A percentile compares a stretch with the other conserved stretches of the same genome.
phyloP scores from a whole-genome alignment of 1,284 basidiomycete species.

The Peniophora sp. region DNA sequence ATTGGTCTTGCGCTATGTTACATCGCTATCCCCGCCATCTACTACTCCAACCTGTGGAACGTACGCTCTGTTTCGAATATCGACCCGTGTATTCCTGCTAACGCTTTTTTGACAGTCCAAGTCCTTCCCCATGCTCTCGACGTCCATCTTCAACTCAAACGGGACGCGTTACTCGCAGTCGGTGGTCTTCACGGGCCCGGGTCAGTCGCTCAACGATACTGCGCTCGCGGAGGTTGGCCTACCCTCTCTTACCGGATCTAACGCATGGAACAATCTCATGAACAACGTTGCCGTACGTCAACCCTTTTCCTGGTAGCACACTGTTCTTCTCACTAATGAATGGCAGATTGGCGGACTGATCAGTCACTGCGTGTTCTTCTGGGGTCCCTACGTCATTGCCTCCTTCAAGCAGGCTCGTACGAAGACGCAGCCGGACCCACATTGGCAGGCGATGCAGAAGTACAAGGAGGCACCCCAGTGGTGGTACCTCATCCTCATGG shows the following conservation, averaged over 20 bases:
- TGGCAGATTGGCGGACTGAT: constrained; percentile 53
- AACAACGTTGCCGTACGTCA: constrained; percentile 39
- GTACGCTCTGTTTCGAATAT: no score
- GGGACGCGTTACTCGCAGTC: constrained; percentile 50
- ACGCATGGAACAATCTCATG: constrained; percentile 48
- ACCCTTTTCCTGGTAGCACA: no score
- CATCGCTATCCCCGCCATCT: constrained; percentile 44
- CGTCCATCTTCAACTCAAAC: constrained; percentile 49
- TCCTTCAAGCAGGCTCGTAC: constrained; percentile 41
- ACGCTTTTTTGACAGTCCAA: constrained; percentile 28
- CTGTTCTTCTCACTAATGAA: constrained; percentile 1
- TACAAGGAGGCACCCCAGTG: constrained; percentile 46
- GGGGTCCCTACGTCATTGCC: constrained; percentile 40
- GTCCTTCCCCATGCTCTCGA: constrained; percentile 55
- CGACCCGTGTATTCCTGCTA: not conserved
- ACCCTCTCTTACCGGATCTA: constrained; percentile 40
- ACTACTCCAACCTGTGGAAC: constrained; percentile 54
- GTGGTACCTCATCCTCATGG: constrained; percentile 44
- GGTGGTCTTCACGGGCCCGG: constrained; percentile 42
- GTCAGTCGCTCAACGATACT: constrained; percentile 45
- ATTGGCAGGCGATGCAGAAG: constrained; percentile 30
- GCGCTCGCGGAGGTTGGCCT: constrained; percentile 47
- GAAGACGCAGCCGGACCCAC: constrained; percentile 34
- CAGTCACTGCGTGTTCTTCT: constrained; percentile 53
- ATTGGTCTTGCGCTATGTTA: constrained; percentile 48